A percentile compares a stretch with the other conserved stretches of the same genome.
Conservation (phyloP, 2,329 filamentous ascomycete genomes). For the Neoscytalidium dimidiatum region DNA sequence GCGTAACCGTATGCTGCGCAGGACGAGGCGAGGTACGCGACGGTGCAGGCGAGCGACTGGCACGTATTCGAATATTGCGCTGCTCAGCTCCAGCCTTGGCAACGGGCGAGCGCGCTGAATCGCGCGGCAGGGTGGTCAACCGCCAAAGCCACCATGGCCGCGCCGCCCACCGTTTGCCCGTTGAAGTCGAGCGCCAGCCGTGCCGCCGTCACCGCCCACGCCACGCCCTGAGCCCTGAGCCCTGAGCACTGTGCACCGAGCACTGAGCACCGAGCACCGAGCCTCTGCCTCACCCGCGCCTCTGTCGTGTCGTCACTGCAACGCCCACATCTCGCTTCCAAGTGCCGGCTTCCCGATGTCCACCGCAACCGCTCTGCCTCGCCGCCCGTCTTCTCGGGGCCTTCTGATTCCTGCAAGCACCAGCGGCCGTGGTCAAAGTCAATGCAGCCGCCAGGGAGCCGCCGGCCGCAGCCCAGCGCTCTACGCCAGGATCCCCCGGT, state of each 20-base stretch:
- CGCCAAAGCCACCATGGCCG: too few species aligned
- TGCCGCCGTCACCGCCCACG: too few species aligned
- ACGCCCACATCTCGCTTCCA: background rate
- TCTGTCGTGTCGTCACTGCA: background rate
- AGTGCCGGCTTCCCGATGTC: background rate
- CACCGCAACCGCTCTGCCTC: background rate
- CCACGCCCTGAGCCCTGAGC: too few species aligned
- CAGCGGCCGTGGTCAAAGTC: background rate
- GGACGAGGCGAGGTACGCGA: background rate
- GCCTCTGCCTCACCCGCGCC: background rate
- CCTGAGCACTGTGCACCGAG: too few species aligned
- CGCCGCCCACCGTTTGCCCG: too few species aligned
- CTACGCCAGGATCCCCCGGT: background rate
- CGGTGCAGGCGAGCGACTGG: background rate
- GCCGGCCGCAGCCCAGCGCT: too few species aligned
- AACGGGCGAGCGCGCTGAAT: background rate
- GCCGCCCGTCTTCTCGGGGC: background rate
- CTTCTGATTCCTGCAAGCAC: background rate
- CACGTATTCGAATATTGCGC: constrained; percentile 11
- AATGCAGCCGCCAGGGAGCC: background rate
- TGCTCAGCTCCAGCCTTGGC: too few species aligned
- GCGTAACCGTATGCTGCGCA: background rate
- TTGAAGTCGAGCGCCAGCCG: too few species aligned
- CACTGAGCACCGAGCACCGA: background rate
- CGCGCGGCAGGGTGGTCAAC: background rate